These are phyloP conservation scores for Epichloe sp. DNA, from an alignment of 2,329 filamentous ascomycete genomes.

Conservation along the genomic window DNA sequence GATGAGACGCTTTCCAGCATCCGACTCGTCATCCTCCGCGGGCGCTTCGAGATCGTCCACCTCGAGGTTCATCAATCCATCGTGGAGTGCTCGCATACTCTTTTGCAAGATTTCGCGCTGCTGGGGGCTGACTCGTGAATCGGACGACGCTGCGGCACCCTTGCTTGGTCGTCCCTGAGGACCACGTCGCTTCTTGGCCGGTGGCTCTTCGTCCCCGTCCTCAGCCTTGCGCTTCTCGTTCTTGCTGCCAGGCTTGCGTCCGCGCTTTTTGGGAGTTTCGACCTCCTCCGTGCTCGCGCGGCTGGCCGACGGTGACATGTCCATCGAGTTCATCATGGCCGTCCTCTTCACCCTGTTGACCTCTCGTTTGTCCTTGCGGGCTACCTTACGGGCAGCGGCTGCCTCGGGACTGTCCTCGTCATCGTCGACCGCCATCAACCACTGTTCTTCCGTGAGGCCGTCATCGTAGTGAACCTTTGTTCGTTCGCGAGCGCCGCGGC, in stretches of 20 bases:
- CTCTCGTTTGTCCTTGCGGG: constrained; percentile 67
- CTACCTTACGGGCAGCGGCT: constrained; percentile 80
- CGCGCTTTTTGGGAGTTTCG: constrained; percentile 67
- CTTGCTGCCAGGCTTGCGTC: constrained; percentile 62
- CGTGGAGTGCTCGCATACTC: constrained; percentile 64
- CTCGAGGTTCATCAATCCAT: constrained; percentile 71
- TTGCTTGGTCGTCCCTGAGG: constrained; percentile 59
- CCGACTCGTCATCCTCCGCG: constrained; percentile 43
- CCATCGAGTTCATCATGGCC: constrained; percentile 23
- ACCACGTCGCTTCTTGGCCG: constrained; percentile 65
- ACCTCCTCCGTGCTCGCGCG: constrained; percentile 72
- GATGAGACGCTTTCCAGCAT: constrained; percentile 58
- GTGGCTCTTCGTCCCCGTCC: constrained; percentile 62
- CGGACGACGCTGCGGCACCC: constrained; percentile 19
- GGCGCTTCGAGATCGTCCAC: constrained; percentile 54
- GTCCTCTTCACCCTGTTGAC: constrained; percentile 57
- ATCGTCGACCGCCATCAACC: constrained; percentile 94
- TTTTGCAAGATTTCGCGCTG: constrained; percentile 68
- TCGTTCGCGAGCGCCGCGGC: constrained; percentile 87
- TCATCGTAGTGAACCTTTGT: constrained; percentile 94
- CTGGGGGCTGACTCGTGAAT: constrained; percentile 44
- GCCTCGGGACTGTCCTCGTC: constrained; percentile 91
- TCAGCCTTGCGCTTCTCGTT: constrained; percentile 82
- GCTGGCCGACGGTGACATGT: constrained; percentile 67
- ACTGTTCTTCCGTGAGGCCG: constrained; percentile 95